Percentiles rank a stretch among this genome's conserved stretches.
Conservation (phyloP, 169 alveolate genomes). For the Eimeria maxima region DNA sequence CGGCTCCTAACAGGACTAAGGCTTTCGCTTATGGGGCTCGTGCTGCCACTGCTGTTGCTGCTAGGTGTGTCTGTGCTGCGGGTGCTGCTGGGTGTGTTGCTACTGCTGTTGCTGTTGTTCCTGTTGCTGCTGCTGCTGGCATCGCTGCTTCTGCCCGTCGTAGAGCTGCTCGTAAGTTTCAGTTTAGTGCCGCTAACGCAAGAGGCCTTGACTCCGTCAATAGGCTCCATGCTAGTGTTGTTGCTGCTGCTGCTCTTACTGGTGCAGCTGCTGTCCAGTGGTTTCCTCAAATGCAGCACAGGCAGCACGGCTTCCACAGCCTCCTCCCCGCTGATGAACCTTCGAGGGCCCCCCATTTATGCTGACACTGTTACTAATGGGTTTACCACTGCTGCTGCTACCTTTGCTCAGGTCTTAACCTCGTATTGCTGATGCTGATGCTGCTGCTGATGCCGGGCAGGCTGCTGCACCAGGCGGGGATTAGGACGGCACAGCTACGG, state of each 20-base stretch:
- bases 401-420: not conserved
- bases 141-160: not conserved
- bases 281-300: conserved; percentile 36
- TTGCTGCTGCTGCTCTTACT: conserved; percentile 24
- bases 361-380: not conserved
- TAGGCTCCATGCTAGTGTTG: conserved; percentile 20
- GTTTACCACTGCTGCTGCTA: not conserved
- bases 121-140: not conserved
- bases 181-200: not conserved
- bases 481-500: not conserved
- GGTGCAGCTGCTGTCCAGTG: conserved; percentile 5
- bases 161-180: not conserved
- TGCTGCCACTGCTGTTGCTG: not conserved
- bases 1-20: not conserved
- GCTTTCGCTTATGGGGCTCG: too few relatives aligned
- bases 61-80: not conserved
- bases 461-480: not conserved
- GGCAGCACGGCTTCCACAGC: not conserved
- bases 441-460: conserved; percentile 5
- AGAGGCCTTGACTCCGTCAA: not conserved
- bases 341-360: not conserved
- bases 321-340: not conserved
- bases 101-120: not conserved
- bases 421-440: conserved; percentile 5
- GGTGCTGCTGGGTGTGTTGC: not conserved